Evolutionary conservation across 129 eudicot species (phyloP), one percentile per base, ranked within the genome.

Genomic region (Heracleum sosnowskyi): DNA sequence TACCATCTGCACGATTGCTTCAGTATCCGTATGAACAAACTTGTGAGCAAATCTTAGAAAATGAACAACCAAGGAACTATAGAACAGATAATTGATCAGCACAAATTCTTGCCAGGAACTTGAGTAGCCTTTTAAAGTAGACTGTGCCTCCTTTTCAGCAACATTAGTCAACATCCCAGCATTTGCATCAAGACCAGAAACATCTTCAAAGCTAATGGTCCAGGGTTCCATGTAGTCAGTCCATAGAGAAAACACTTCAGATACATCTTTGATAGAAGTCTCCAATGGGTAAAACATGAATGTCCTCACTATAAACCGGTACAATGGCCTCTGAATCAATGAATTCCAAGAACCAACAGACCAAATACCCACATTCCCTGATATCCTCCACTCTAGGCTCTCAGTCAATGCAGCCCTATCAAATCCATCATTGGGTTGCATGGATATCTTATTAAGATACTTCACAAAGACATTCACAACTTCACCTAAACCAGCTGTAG

Each of bases 41-140:
- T 93, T 93, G 83, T 91, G 98, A 34, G 98, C 96, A 87, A 91
- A 94, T 33, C 97, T 97, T 80, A 94, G 84, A 78, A 94, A 94
- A 81, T 91, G 98, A 93, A 94, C 85, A 73, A 91, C 96, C 86
- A 94, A 82, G 36, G 98, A 91, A 79, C 93, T 91, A 87, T 91
- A 94, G 82, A 85, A 94, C 33, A 91, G 88, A 83, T 91, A 94
- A 80, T 94, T 94, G 62, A 86, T 84, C 87, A 94, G 55, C 82
- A 94, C 90, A 87, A 83, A 94, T 72, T 87, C 96, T 82, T 91
- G 88, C 98, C 97, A 94, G 69, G 88, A 76, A 22, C 91, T 78
- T 62, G 98, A 83, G 90, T 94, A 94, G 35, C 88, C 87, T 62
- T 22, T 79, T 57, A 80, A 66, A 44, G 80, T 77, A 71, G 90